Conservation (phyloP, 768 basidiomycete genomes). For the Cystofilobasidium capitatum region DNA sequence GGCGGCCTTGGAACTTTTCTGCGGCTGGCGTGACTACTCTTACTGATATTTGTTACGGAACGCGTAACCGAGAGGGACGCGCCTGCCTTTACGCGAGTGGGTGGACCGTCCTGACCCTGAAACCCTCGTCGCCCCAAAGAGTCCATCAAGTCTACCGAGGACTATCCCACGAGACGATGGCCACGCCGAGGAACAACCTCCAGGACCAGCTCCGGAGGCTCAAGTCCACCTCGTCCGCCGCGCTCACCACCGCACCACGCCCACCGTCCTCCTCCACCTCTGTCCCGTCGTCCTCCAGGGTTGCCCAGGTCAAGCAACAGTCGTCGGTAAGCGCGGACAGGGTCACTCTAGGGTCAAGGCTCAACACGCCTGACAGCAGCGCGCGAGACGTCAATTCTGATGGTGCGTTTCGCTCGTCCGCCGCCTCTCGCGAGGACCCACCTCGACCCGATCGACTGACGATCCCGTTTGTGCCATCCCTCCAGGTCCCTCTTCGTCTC, state of each 20-base stretch:
- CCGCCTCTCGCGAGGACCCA: background rate
- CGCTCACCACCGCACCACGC: no score
- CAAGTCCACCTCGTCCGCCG: background rate
- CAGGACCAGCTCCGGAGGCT: conserved; percentile 18
- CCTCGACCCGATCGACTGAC: background rate
- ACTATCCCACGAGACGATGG: background rate
- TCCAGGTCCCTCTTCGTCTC: background rate
- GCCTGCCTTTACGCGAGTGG: no score
- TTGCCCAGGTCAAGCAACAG: background rate
- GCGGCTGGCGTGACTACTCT: no score
- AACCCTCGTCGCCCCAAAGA: no score
- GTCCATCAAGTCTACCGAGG: no score
- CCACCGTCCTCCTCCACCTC: background rate
- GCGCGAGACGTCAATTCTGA: no score
- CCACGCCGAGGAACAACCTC: conserved; percentile 24
- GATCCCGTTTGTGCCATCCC: background rate
- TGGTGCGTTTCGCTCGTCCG: no score
- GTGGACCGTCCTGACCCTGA: no score
- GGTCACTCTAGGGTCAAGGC: background rate
- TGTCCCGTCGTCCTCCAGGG: background rate
- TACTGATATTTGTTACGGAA: no score
- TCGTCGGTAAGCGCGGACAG: background rate
- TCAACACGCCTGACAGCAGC: no score
- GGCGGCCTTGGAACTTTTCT: no score
- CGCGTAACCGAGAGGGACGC: no score